Evolutionary conservation across 1,284 basidiomycete genomes (phyloP), one percentile per base, ranked within the genome.

Genomic region (Naganishia sp.): DNA sequence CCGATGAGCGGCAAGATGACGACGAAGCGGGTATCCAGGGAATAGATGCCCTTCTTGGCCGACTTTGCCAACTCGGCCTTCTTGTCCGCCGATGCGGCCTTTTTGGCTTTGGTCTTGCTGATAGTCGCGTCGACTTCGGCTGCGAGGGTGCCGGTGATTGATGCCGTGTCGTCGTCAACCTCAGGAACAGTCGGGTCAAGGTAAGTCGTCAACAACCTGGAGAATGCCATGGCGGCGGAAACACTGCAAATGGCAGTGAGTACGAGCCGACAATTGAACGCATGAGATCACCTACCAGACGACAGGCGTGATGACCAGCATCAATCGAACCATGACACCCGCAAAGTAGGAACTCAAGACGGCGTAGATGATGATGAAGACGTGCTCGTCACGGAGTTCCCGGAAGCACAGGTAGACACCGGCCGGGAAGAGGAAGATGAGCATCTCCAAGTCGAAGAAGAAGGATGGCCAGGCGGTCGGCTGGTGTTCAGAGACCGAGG

Each of bases 381-480:
- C 84, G 76, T 99, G 96, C 78, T 98, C 96, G 79, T 99, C 96
- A 39, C 92, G 87, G 39, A 99, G 84, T 76, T 95, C 86, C 70
- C 86, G 87, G 90, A 99, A 99, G 80, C 92, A 94, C 70, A 96
- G 82, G 74, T 91, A 85, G 54, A 99, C 91, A 68, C 96, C 96
- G 31, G 92, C 95, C 5, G 96, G 96, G 87, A 99, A 99, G 67
- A 96, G 82, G 86, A 94, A 97, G 73, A 99, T 90, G 77, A 99
- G 88, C 85, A 96, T 90, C 75, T 98, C 90, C 68, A 99, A 87
- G 79, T 99, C 95, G 88, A 97, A 98, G 84, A 97, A 99, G 87
- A 99, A 99, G 2, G 95, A 89, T 3, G 95, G 94, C 96, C 96
- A 99, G 46, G 96, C 95, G 11, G 96, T 99, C 17, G 96, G 96